Evolutionary conservation across 192 early-diverging fungal genomes (phyloP), one percentile per base, ranked within the genome.

Genomic region (Coemansia sp.): DNA sequence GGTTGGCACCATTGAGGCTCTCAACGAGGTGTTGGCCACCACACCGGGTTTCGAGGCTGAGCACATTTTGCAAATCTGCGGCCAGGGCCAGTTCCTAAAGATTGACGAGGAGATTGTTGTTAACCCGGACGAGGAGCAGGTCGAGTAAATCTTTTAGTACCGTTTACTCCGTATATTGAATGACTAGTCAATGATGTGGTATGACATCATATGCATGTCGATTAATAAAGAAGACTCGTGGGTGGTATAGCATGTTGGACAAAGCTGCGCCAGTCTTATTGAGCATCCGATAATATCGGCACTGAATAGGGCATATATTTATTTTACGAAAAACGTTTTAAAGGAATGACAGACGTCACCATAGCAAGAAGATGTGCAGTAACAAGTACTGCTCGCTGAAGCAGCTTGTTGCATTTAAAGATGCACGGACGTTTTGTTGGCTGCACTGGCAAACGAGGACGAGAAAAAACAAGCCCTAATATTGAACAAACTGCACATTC

Each of bases 11-110:
- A 73, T 96, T 10, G 91, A 90, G 7, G 87, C 88, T 36, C 89
- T 98, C 42, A 96, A 98, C 73, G 87, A 84, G 34, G 88, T 86
- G 25, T 72, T 98, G 31, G 87, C 85, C 23, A 85, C 77, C 5
- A 85, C 92, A 56, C 60, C 74, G 4, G 85, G 88, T 0, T 78
- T 88, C 20, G 85, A 93, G 62, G 93, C 89, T 5, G 91, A 95
- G 76, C 75, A 83, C 52, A 70, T 93, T n/a, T 83, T 97, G 17
- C 64, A 86, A 23, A 73, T 87, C 12, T 93, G 91, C 56, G 85
- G 84, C 20, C 78, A 90, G 23, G 90, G 87, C 55, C 87, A 87
- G 21, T 89, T 97, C 59, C 69, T 90, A 28, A 65, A 62, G 6
- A 66, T 78, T 36, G 76, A 78, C 28, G 76, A 71, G 17, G 76